Evolutionary conservation across 2,329 filamentous ascomycete genomes (phyloP).

Genomic region (Alternaria metachromatica): DNA sequence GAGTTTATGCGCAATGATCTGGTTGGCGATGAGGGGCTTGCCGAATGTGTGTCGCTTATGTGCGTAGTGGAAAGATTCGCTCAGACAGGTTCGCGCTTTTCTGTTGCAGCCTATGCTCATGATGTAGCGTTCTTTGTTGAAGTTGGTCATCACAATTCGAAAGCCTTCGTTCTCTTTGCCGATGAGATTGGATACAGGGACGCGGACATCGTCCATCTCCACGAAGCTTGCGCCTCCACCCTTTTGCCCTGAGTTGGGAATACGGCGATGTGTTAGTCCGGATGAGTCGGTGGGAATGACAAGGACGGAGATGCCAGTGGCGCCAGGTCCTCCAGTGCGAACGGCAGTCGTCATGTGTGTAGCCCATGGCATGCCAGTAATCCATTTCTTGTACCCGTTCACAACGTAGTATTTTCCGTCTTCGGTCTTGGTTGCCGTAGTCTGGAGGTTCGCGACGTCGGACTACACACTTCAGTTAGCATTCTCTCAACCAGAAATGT

Average conservation of each 20-base stretch:
- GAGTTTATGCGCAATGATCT: constrained; percentile 66
- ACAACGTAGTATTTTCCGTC: constrained; percentile 75
- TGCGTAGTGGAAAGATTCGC: constrained; percentile 61
- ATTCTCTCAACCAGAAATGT: neutral
- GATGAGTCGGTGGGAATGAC: constrained; percentile 60
- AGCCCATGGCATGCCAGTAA: constrained; percentile 67
- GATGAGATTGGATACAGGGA: constrained; percentile 61
- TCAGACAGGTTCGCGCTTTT: constrained; percentile 63
- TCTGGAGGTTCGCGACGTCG: constrained; percentile 69
- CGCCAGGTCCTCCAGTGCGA: constrained; percentile 63
- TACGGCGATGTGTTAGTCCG: constrained; percentile 62
- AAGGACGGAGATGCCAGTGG: constrained; percentile 62
- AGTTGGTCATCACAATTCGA: constrained; percentile 64
- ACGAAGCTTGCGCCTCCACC: constrained; percentile 67
- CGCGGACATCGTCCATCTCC: constrained; percentile 62
- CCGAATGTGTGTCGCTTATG: constrained; percentile 64
- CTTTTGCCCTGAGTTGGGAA: constrained; percentile 71
- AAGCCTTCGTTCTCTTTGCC: constrained; percentile 64
- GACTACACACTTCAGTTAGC: constrained; percentile 46
- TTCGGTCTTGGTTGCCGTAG: constrained; percentile 72
- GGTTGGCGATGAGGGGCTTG: constrained; percentile 62
- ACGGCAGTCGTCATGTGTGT: constrained; percentile 69
- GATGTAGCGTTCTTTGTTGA: constrained; percentile 62
- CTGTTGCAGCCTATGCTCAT: constrained; percentile 64
- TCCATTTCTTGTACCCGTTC: constrained; percentile 74